Percentiles rank a stretch among this genome's conserved stretches.
Evolutionary conservation across 2,329 filamentous ascomycete genomes (phyloP).

Genomic region (Colletotrichum theobromicola): DNA sequence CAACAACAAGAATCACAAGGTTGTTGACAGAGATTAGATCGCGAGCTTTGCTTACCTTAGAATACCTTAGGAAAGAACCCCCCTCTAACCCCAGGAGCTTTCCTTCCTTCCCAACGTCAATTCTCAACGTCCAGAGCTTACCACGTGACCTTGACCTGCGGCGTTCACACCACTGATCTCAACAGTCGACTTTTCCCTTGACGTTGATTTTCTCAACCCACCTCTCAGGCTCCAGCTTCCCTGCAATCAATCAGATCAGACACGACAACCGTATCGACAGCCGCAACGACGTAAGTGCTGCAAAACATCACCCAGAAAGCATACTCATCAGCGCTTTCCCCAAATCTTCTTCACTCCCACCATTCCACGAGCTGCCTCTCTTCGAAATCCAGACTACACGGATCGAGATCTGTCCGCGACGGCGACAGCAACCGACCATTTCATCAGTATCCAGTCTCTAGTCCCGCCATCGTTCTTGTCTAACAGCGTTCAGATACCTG

Average conservation of each 20-base stretch:
- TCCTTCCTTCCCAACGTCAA: neutral
- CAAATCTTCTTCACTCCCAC: neutral
- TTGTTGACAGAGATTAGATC: neutral
- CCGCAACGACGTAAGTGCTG: too few species aligned
- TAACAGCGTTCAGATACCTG: neutral
- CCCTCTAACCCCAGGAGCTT: neutral
- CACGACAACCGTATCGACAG: accelerated
- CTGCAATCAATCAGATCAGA: neutral
- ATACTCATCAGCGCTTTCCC: neutral
- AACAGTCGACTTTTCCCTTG: neutral
- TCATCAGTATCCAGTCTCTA: neutral
- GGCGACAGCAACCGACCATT: neutral
- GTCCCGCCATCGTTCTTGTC: neutral
- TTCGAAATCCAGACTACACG: accelerated
- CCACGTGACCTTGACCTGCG: neutral
- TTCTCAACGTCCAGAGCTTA: neutral
- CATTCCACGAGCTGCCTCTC: neutral
- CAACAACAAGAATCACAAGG: neutral
- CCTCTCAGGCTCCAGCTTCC: accelerated
- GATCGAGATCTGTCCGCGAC: neutral
- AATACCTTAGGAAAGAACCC: neutral
- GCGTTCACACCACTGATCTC: neutral
- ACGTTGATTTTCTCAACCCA: neutral
- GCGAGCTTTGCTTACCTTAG: too few species aligned
- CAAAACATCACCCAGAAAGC: neutral